phyloP scores from a whole-genome alignment of 2,329 filamentous ascomycete genomes.

The Seiridium unicorne region DNA sequence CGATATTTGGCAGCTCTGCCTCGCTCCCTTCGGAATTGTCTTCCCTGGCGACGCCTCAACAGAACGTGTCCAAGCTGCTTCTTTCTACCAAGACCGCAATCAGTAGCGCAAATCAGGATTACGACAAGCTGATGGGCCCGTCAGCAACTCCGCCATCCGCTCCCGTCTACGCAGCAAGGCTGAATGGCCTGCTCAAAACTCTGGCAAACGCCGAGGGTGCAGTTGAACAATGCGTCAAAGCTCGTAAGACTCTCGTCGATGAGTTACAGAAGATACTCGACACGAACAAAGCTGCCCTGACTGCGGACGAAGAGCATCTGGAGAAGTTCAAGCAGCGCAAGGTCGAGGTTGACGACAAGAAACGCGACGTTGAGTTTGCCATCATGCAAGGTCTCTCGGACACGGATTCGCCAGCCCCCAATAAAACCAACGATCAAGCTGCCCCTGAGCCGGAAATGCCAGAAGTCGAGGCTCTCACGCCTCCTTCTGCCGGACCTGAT shows the following conservation, averaged over 20 bases:
- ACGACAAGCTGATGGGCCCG: conserved; percentile 77
- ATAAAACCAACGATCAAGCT: conserved; percentile 43
- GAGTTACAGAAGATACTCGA: conserved; percentile 81
- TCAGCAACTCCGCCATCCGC: conserved; percentile 69
- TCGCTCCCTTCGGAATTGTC: conserved; percentile 74
- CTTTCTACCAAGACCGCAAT: conserved; percentile 65
- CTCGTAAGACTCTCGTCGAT: conserved; percentile 72
- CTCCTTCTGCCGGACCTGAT: conserved; percentile 55
- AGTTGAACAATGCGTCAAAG: conserved; percentile 85
- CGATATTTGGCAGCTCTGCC: conserved; percentile 64
- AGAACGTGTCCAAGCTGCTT: conserved; percentile 70
- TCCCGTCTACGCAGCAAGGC: conserved; percentile 85
- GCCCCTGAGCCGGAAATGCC: conserved; percentile 68
- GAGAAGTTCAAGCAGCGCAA: conserved; percentile 65
- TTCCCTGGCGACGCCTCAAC: conserved; percentile 71
- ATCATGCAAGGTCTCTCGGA: conserved; percentile 82
- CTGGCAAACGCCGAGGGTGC: conserved; percentile 86
- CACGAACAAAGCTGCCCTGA: conserved; percentile 67
- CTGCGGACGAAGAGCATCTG: conserved; percentile 67
- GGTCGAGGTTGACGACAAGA: conserved; percentile 73
- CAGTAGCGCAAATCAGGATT: conserved; percentile 75
- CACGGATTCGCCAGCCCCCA: conserved; percentile 48
- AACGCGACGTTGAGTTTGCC: conserved; percentile 83
- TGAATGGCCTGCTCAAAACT: conserved; percentile 86
- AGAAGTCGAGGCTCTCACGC: conserved; percentile 82